Evolutionary conservation across 75 land plant genomes (phyloP), one percentile per base, ranked within the genome.

Genomic region (Pinus albicaulis): DNA sequence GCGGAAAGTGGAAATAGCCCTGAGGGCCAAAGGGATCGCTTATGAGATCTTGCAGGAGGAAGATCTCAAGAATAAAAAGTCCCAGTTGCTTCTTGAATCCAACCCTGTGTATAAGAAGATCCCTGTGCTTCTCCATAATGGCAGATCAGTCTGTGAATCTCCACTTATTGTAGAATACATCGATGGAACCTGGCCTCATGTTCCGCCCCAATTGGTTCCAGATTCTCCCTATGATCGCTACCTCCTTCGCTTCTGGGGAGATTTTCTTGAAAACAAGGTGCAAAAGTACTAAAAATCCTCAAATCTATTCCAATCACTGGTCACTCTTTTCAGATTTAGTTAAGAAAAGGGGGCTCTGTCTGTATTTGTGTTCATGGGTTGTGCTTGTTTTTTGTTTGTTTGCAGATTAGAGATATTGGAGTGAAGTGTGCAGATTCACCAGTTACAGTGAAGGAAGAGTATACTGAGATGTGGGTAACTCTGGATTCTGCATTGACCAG

Each of bases 101-200:
- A 89, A 89, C 71, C 89, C 91, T 0, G 69, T 89, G 68, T 79
- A 84, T 78, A 84, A 89, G 78, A 83, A 89, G 72, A 73, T 89
- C 80, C 86, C 86, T 16, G 85, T 84, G 25, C 71, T 86, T 20
- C 56, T 86, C 41, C 83, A 86, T 56, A 26, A 60, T 6, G 78
- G 72, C 7, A 79, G 73, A 57, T 65, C 76, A 25, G 34, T 86
- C 31, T 55, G 69, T 23, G 88, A 86, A 52, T 86, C 88, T 11
- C 14, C 73, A n/a, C 48, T 80, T 48, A 84, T 86, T 20, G 69
- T 86, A 41, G 86, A 86, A 55, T 83, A 79, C 74, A 57, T 82
- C 73, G 84, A 82, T 41, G 89, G 85, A 26, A 69, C 76, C 4
- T 87, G 84, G 82, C 61, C 75, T 14, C 52, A 1, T 8, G 73